These are phyloP conservation scores for Fusarium concolor DNA, from an alignment of 2,329 filamentous ascomycete species.

Conservation along the genomic window DNA sequence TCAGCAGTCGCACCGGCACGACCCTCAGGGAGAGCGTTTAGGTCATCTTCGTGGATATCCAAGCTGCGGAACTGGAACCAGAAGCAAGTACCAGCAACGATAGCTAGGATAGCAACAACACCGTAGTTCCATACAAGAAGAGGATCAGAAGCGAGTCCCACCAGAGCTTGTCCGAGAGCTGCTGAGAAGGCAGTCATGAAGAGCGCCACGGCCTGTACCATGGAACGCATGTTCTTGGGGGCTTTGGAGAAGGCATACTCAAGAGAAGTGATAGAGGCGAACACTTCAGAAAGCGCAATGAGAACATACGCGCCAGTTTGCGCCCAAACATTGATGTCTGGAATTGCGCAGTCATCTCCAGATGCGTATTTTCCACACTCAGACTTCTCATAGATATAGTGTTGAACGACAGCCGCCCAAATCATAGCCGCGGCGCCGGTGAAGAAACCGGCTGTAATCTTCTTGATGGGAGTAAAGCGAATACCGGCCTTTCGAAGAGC, in stretches of 20 bases:
- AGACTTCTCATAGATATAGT: conserved; percentile 73
- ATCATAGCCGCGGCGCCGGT: conserved; percentile 70
- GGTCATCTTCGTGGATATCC: conserved; percentile 72
- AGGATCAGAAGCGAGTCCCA: conserved; percentile 64
- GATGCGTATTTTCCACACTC: conserved; percentile 64
- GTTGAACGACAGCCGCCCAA: conserved; percentile 64
- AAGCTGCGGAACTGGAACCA: conserved; percentile 72
- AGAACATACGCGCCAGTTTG: conserved; percentile 64
- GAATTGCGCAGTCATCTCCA: conserved; percentile 41
- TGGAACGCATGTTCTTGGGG: conserved; percentile 79
- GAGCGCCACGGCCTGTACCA: conserved; percentile 75
- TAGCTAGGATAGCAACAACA: conserved; percentile 72
- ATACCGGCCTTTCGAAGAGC: conserved; percentile 71
- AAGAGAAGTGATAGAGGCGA: conserved; percentile 66
- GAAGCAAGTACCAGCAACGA: conserved; percentile 73
- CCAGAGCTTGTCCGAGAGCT: conserved; percentile 72
- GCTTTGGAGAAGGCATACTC: conserved; percentile 84
- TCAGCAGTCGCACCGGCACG: conserved; percentile 42
- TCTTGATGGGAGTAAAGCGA: conserved; percentile 79
- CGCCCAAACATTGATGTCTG: conserved; percentile 70
- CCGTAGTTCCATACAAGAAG: conserved; percentile 80
- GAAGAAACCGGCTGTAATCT: conserved; percentile 77
- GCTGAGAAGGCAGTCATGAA: conserved; percentile 77
- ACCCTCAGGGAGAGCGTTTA: conserved; percentile 68
- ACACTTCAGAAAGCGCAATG: conserved; percentile 62